These are phyloP conservation scores for Mycena vulgaris DNA, from an alignment of 768 basidiomycete species.

Conservation along the genomic window DNA sequence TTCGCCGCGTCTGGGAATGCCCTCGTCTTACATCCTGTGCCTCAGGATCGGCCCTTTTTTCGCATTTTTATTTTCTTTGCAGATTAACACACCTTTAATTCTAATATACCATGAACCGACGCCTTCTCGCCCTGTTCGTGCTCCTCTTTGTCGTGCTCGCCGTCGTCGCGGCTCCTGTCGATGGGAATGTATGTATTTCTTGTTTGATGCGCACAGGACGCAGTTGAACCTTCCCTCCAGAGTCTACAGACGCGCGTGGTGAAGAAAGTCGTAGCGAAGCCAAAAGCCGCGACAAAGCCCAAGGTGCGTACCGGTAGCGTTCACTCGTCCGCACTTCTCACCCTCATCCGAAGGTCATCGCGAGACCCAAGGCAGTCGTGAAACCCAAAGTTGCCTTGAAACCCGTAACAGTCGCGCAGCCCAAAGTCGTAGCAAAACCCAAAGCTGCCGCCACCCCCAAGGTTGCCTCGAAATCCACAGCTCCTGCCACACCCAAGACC, in stretches of 20 bases:
- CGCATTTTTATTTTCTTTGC: not conserved
- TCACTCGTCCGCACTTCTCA: no score
- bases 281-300: slow-evolving; percentile 4
- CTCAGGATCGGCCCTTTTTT: slow-evolving; percentile 12
- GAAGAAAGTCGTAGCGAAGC: not conserved
- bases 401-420: not conserved
- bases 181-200: not conserved
- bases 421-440: slow-evolving; percentile 8
- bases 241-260: slow-evolving; percentile 2
- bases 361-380: no score
- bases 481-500: not conserved
- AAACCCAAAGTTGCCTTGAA: no score
- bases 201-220: not conserved
- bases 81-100: not conserved
- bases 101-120: slow-evolving; percentile 20
- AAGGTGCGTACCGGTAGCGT: no score
- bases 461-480: not conserved
- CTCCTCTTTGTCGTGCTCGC: slow-evolving; percentile 11
- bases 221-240: slow-evolving; percentile 2
- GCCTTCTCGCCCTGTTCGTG: slow-evolving; percentile 13
- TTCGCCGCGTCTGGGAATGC: not conserved
- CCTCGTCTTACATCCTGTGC: slow-evolving; percentile 9
- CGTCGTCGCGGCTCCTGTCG: slow-evolving; percentile 18
- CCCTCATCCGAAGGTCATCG: no score
- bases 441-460: not conserved